Conservation (phyloP, 768 basidiomycete genomes). For the Boletus rufocinnamomeus region DNA sequence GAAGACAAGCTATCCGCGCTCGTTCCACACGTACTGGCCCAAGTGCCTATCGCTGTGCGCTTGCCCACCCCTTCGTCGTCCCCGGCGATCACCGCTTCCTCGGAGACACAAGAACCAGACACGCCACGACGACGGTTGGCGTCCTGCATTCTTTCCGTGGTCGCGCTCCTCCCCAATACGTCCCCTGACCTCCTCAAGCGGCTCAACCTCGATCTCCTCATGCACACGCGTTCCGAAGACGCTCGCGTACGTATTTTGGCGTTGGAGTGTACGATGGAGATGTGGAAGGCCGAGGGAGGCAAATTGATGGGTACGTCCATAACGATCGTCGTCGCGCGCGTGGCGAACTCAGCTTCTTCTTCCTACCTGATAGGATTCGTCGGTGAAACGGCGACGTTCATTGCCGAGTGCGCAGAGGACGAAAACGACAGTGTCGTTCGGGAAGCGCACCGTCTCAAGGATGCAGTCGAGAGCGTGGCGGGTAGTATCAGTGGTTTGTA, state of each 20-base stretch:
- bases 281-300: constrained; percentile 78
- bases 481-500: constrained; percentile 49
- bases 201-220: constrained; percentile 80
- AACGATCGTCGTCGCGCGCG: neutral
- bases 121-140: constrained; percentile 15
- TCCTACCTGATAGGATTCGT: constrained; percentile 55
- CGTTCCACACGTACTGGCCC: constrained; percentile 58
- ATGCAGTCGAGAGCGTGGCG: constrained; percentile 69
- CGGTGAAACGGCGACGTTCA: constrained; percentile 81
- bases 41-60: constrained; percentile 55
- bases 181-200: constrained; percentile 59
- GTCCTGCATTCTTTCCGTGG: constrained; percentile 23
- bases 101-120: neutral
- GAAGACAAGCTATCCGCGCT: constrained; percentile 75
- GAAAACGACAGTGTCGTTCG: constrained; percentile 82
- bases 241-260: constrained; percentile 67
- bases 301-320: constrained; percentile 65
- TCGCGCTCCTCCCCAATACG: constrained; percentile 17
- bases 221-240: constrained; percentile 89
- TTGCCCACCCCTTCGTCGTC: constrained; percentile 18
- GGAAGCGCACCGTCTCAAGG: constrained; percentile 66
- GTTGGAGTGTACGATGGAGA: constrained; percentile 60
- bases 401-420: constrained; percentile 85
- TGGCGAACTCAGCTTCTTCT: neutral
- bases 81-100: neutral